Conservation (phyloP, 164 flowering plant genomes). For the Protea cynaroides region DNA sequence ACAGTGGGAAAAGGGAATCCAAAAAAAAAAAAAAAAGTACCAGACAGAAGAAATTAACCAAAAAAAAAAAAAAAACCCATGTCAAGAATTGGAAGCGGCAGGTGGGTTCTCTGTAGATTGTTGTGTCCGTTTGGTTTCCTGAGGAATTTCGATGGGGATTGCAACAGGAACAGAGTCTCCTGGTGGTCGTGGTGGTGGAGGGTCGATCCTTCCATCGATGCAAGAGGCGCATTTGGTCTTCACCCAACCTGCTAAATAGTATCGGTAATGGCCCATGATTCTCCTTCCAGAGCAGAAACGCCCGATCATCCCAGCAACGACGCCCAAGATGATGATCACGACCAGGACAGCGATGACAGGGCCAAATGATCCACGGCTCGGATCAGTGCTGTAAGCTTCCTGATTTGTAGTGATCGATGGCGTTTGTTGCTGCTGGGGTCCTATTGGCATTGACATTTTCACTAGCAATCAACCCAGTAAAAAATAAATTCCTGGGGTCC, state of each 20-base stretch:
- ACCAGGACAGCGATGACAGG: slow-evolving; percentile 35
- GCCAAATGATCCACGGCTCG: slow-evolving; percentile 51
- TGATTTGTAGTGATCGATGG: slow-evolving; percentile 23
- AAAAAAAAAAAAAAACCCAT: neutral
- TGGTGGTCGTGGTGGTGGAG: slow-evolving; percentile 19
- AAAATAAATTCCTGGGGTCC: no score
- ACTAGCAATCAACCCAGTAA: neutral
- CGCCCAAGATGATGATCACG: slow-evolving; percentile 26
- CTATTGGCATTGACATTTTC: slow-evolving; percentile 20
- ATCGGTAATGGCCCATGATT: slow-evolving; percentile 33
- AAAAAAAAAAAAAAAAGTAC: neutral
- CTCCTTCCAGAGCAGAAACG: slow-evolving; percentile 33
- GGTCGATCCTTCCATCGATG: slow-evolving; percentile 44
- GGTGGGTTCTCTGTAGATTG: neutral
- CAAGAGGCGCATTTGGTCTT: slow-evolving; percentile 41
- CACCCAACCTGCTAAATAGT: slow-evolving; percentile 63
- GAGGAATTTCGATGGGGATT: neutral
- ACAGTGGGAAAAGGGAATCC: neutral
- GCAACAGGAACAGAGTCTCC: neutral
- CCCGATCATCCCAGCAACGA: slow-evolving; percentile 28
- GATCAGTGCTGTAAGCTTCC: slow-evolving; percentile 31
- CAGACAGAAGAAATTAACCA: neutral
- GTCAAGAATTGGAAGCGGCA: neutral
- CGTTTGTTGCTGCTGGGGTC: slow-evolving; percentile 21
- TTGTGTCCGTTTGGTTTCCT: neutral